Evolutionary conservation across 2,329 filamentous ascomycete genomes (phyloP), one percentile per base, ranked within the genome.

Genomic region (Fusarium siculi): DNA sequence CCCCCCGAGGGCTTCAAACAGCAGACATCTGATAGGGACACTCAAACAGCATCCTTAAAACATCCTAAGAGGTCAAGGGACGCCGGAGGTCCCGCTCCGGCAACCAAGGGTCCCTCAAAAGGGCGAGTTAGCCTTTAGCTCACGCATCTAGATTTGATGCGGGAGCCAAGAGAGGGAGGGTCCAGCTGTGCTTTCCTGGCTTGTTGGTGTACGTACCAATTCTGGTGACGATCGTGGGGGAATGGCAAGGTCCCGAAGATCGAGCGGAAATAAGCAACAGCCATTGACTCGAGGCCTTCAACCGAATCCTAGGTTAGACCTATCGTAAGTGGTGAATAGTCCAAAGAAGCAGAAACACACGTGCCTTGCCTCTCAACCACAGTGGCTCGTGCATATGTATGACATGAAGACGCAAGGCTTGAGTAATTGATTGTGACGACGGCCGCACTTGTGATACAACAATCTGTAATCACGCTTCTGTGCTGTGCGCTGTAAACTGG

Each of bases 1-100:
- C 25, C 7, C 25, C 7, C 25, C 25, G 25, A 28, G 25, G 43
- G 62, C 43, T 62, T 46, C 30, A 32, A 42, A 47, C 32, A 59
- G 42, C 43, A 36, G 49, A 52, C 25, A 44, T 40, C 14, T 49
- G 28, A 44, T 40, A 71, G 46, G 66, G 49, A 54, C 15, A 34
- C 10, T 54, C 23, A 14, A 54, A 40, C 42, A 66, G 43, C 23
- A 63, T 53, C 47, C n/a, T 36, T 37, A 57, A 21, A 60, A 61
- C 36, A 50, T 23, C 72, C 58, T 49, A 39, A 39, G 57, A 37
- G 21, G 12, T 54, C 21, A 49, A 63, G 42, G 42, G 25, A 44
- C 10, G 10, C 25, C 62, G 58, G 72, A 70, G 62, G 37, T 50
- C 56, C 55, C 59, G 44, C 60, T 63, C 68, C 49, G 57, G 19